Evolutionary conservation across 495 filamentous ascomycete species (phyloP).

Genomic region (Podospora conica): DNA sequence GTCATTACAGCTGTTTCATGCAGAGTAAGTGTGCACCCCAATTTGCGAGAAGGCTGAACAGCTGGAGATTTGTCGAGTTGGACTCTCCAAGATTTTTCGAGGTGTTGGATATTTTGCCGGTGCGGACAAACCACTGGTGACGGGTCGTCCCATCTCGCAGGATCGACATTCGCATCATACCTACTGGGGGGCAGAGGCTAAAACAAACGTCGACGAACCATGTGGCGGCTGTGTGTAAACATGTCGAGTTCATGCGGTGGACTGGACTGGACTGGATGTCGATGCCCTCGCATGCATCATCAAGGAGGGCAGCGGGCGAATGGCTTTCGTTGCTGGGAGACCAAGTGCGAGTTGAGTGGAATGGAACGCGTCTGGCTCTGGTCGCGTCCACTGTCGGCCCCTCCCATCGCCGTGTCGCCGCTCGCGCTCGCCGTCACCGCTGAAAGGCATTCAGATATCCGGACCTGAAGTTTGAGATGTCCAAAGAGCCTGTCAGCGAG

Average conservation of each 20-base stretch:
- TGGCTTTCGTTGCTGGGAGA: background rate
- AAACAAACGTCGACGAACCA: conserved; percentile 1
- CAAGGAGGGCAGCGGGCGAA: background rate
- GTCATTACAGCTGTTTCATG: conserved; percentile 24
- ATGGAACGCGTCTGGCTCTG: background rate
- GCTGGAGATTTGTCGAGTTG: background rate
- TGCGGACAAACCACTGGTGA: background rate
- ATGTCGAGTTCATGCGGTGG: conserved; percentile 2
- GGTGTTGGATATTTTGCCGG: conserved; percentile 13
- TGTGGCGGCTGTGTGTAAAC: conserved; percentile 7
- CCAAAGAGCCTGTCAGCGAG: conserved; percentile 2
- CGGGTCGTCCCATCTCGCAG: background rate
- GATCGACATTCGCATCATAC: no score
- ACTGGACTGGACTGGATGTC: background rate
- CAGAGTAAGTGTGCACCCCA: conserved; percentile 3
- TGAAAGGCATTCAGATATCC: conserved; percentile 6
- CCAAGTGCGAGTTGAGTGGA: no score
- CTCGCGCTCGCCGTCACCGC: conserved; percentile 1
- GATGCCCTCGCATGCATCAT: background rate
- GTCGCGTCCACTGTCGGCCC: conserved; percentile 1
- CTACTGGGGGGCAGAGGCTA: background rate
- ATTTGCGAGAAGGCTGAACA: background rate
- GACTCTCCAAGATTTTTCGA: background rate
- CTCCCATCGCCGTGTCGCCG: background rate
- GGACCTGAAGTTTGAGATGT: conserved; percentile 10